Base-by-base conservation (phyloP, 768 basidiomycete species). In the Leccinum arenicola region DNA sequence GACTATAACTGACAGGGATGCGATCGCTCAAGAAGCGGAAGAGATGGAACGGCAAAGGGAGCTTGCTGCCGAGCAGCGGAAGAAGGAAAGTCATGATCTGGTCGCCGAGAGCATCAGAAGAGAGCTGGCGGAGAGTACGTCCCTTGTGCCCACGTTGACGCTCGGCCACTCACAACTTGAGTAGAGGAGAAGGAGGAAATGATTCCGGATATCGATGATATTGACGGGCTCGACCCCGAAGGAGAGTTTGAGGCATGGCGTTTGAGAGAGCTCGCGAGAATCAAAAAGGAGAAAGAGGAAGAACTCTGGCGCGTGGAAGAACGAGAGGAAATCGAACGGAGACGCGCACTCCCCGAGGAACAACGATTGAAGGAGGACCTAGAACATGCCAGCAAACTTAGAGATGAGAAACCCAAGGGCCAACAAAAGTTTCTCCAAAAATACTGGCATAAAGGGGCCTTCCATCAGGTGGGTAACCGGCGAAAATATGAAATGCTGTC, bases 361-460 rank as follows among this genome's bases (percentile, higher is more conserved):
- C 89, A 96, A 68, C 79, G 97, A 33, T 68, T 98, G 73, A 88
- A 86, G 73, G 97, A 99, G 72, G 97, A 99, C 72, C 69, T 95
- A 60, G 95, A 92, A 71, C 85, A 80, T 45, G 95, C 95, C 3
- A 82, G 93, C 58, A 86, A 91, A 71, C 76, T 83, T 33, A 81
- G 97, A 57, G 88, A 88, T 56, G 92, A 91, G 55, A 96, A 95
- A 74, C 91, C 92, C 1, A 91, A 97, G 70, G 93, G 92, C 3
- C 82, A 91, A 62, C 91, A 94, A 70, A 91, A 86, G 69, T 98
- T 98, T 76, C 74, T 98, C 62, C 95, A 98, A 73, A 98, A 97
- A 75, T 99, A 97, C 72, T 98, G 94, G 87, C 97, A 99, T 78
- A 98, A 96, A 75, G 97, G 97, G 66, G 97, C 96, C 60, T 99